A percentile compares a stretch with the other conserved stretches of the same genome.
Conservation (phyloP, 257 asterid species). For the Datura wrightii region DNA sequence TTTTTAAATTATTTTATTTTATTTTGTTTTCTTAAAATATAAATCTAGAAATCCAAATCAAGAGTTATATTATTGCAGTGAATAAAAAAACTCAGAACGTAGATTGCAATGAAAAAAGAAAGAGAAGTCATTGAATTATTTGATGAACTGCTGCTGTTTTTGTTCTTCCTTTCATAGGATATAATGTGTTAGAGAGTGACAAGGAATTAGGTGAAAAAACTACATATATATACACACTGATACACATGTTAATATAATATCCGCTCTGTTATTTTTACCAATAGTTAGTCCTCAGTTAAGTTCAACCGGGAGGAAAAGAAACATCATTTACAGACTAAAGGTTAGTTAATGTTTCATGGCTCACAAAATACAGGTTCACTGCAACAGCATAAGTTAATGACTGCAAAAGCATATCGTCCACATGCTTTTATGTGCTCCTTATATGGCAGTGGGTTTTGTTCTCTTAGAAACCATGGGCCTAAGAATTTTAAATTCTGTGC, state of each 20-base stretch:
- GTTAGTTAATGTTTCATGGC: background rate
- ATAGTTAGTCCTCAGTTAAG: background rate
- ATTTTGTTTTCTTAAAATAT: no score
- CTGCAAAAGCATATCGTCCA: constrained; percentile 26
- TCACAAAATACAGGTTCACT: background rate
- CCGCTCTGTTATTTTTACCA: background rate
- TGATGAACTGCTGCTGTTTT: no score
- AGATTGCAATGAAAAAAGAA: no score
- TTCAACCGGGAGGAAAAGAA: background rate
- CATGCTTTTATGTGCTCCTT: constrained; percentile 22
- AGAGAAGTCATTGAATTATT: no score
- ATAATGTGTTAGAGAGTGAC: no score
- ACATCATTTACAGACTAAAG: background rate
- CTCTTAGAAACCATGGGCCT: constrained; percentile 31
- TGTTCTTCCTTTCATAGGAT: no score
- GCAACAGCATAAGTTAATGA: constrained; percentile 4
- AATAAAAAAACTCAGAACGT: no score
- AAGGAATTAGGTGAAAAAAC: no score
- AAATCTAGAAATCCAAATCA: background rate
- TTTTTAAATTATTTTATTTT: no score
- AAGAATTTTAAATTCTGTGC: constrained; percentile 36
- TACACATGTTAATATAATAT: background rate
- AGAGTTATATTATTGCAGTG: no score
- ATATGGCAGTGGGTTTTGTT: background rate
- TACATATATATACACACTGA: background rate